Base-by-base conservation (phyloP, 169 alveolate species). In the Plasmodium malariae region DNA sequence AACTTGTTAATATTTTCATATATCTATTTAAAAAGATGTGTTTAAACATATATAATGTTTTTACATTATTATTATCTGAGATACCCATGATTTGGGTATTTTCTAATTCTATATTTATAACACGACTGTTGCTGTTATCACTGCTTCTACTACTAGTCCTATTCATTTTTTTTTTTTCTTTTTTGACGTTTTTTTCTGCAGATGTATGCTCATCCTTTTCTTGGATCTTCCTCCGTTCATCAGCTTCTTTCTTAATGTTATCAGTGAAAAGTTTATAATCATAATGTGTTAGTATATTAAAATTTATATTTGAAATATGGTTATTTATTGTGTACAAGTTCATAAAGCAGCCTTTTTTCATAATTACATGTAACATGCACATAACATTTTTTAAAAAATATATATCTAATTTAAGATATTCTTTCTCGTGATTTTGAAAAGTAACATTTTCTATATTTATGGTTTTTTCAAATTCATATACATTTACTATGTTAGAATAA, bases 351-450 rank as follows among this genome's bases (percentile, higher is more conserved):
- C 78, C 78, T 28, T 55, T 32, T 37, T 36, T 78, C 36, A 78
- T 17, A 28, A 78, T 26, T 48, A 78, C 89, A 68, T 78, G 89
- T 4, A 78, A 36, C 89, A 78, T 78, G 36, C 59, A 78, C 68
- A 78, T 17, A 65, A 78, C 21, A 36, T 78, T 78, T 63, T 63
- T 78, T 68, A 78, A 34, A 65, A 78, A 78, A 49, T 43, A 78
- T 48, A 78, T 62, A 37, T 78, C 76, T 9, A 78, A n/a, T 78
- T 78, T 78, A 37, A 78, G 89, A 63, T 78, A 78, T 5, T 63
- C 69, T 69, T 63, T 57, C 43, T 78, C 89, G 34, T 78, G 89
- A 37, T 49, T 62, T 54, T 78, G 89, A 78, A 78, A 78, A 11
- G 74, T 78, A 28, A 49, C 89, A 78, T 78, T 78, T 37, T 78